Conservation (phyloP, 495 filamentous ascomycete species). For the Penicillium verhagenii region DNA sequence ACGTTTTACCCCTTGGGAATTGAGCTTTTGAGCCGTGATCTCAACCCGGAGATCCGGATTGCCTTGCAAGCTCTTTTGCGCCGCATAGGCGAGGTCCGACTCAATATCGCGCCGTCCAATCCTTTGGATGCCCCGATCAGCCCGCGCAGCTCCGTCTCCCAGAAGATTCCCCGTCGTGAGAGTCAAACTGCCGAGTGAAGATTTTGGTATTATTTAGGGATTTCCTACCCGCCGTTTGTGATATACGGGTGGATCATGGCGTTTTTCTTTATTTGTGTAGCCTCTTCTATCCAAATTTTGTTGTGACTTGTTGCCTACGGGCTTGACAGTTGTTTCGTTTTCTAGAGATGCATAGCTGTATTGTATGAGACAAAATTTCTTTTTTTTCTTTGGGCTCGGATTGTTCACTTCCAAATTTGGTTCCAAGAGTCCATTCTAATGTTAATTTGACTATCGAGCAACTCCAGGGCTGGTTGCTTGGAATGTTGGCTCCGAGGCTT, state of each 20-base stretch:
- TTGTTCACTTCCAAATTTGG: too few species aligned
- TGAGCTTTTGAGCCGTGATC: conserved; percentile 78
- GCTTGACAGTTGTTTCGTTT: conserved; percentile 12
- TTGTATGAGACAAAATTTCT: conserved; percentile 24
- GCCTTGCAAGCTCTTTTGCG: conserved; percentile 74
- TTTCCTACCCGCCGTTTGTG: conserved; percentile 28
- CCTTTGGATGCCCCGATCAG: conserved; percentile 42
- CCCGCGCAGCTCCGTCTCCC: conserved; percentile 44
- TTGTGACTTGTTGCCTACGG: conserved; percentile 5
- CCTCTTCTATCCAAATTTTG: conserved; percentile 5
- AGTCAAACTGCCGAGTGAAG: conserved; percentile 22
- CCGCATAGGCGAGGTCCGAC: conserved; percentile 76
- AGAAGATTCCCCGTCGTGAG: conserved; percentile 29
- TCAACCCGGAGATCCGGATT: conserved; percentile 72
- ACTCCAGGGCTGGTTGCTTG: too few species aligned
- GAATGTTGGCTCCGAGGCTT: too few species aligned
- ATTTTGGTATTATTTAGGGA: conserved; percentile 30
- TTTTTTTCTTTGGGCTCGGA: too few species aligned
- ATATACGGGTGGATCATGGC: conserved; percentile 20
- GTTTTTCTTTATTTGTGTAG: conserved; percentile 16
- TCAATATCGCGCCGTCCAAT: conserved; percentile 57
- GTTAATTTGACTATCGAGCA: too few species aligned
- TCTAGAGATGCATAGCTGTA: conserved; percentile 34
- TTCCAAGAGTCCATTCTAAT: too few species aligned
- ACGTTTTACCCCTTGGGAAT: conserved; percentile 84